Evolutionary conservation across 805 yeast species (phyloP), one percentile per base, ranked within the genome.

Genomic region (Candida verbasci): DNA sequence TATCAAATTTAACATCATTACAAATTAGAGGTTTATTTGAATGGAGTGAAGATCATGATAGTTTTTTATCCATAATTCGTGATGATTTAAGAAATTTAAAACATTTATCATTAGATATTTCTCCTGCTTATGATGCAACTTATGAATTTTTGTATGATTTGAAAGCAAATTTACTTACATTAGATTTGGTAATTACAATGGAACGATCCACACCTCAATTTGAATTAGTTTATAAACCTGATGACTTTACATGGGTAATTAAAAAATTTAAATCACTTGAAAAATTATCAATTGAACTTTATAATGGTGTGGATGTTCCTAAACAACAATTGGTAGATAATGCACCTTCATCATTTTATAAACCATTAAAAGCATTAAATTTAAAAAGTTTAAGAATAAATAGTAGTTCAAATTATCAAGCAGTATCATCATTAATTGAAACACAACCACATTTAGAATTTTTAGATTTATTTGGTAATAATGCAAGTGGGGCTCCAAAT

Each of bases 401-500:
- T 49, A 52, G 58, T n/a, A 40, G 44, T 11, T 39, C 42, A 9
- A 41, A 46, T 50, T 17, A 47, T 43, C 14, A 35, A 6, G 47
- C 44, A 9, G 44, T 56, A 12, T 34, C 49, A 6, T 23, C 32
- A 2, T 52, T 74, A 18, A 47, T 62, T 0, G 25, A 41, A 3
- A 20, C 31, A 1, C 47, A 69, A 4, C 46, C 50, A 2, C 37
- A 43, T 1, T 45, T 73, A 27, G 35, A 45, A 12, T 58, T 50
- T 22, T 47, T 77, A 7, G 73, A 74, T 50, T 51, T 76, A 2
- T 64, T 69, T 35, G 81, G 80, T 0, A 49, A 68, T 14, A 64
- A 68, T 17, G 70, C 80, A 0, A 74, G 78, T 1, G 77, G 76
- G 2, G 60, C 70, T 1, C 81, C 79, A 15, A 71, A 74, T 43